Base-by-base conservation (phyloP, 2,329 filamentous ascomycete species). In the Neofusicoccum cordaticola region DNA sequence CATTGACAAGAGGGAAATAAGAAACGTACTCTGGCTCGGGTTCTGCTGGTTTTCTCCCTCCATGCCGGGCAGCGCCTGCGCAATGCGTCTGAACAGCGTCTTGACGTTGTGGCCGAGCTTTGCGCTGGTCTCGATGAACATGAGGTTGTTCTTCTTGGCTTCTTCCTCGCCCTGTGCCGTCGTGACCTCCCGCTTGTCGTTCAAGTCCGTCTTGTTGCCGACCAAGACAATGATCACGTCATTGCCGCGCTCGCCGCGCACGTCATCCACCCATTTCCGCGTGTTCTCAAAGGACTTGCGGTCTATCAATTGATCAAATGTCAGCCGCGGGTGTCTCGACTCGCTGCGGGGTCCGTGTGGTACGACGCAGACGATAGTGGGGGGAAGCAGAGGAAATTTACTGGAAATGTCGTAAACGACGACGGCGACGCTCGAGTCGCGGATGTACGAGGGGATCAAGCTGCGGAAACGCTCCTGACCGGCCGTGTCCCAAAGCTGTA, bases 71-170 rank as follows among this genome's bases (percentile, higher is more conserved):
- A 99, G 83, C 42, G 96, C 95, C 80, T 99, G 95, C 45, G 96
- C 95, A 86, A 99, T 99, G 83, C 93, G 90, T 84, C 93, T 92
- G 83, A 99, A 99, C 65, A 99, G 83, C 70, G 90, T 91, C 85
- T 99, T 99, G 71, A 99, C 96, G 76, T 99, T 99, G 80, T 98
- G 93, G 45, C 96, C 93, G 12, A 97, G 85, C 85, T 99, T 99
- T 63, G 95, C 95, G 78, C 93, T 97, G 63, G 95, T 99, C 84
- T 99, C 95, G 72, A 99, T 95, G 75, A 99, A 99, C 91, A 99
- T 97, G 70, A 97, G 83, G 70, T 95, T 95, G 79, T 97, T 94
- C 84, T 94, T 94, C 86, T 96, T 97, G 48, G 94, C 94, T 81
- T 99, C 95, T 72, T 98, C 95, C 79, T 99, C 95, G 66, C 95